These are phyloP conservation scores for Flaveria sonorensis DNA, from an alignment of 129 eudicot genomes.

Conservation along the genomic window DNA sequence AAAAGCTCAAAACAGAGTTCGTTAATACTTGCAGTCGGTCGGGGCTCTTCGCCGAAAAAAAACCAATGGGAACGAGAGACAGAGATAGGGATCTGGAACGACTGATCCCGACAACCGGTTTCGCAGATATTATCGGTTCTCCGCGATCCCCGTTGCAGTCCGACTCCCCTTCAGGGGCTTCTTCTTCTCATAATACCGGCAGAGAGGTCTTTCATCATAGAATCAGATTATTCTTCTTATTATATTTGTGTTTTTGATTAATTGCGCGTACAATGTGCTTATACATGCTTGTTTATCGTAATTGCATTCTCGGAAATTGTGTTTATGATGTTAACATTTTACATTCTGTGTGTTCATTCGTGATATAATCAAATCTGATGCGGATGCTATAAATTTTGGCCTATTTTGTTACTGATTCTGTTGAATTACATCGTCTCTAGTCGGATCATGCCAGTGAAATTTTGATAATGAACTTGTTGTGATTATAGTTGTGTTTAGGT, in stretches of 20 bases:
- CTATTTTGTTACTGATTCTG: not conserved
- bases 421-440: not conserved
- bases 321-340: not conserved
- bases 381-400: not conserved
- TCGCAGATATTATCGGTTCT: slow-evolving; percentile 16
- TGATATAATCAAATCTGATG: slow-evolving; percentile 8
- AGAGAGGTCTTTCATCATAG: slow-evolving; percentile 22
- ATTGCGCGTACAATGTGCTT: not conserved
- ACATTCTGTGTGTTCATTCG: slow-evolving; percentile 14
- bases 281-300: not conserved
- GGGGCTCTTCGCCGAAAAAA: slow-evolving; percentile 18
- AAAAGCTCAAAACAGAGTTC: slow-evolving; percentile 24
- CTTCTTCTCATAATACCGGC: slow-evolving; percentile 31
- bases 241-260: not conserved
- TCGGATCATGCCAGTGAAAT: not conserved
- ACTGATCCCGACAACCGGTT: slow-evolving; percentile 25
- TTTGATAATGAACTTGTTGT: slow-evolving; percentile 7
- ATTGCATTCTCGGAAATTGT: not conserved
- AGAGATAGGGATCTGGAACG: slow-evolving; percentile 35
- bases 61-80: slow-evolving; percentile 32
- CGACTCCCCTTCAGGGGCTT: slow-evolving; percentile 24
- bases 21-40: slow-evolving; percentile 21
- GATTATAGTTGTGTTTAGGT: not conserved
- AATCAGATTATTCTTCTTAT: not conserved
- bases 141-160: slow-evolving; percentile 30